Evolutionary conservation across 2,329 filamentous ascomycete species (phyloP).

Genomic region (Phaeosphaeria sp.): DNA sequence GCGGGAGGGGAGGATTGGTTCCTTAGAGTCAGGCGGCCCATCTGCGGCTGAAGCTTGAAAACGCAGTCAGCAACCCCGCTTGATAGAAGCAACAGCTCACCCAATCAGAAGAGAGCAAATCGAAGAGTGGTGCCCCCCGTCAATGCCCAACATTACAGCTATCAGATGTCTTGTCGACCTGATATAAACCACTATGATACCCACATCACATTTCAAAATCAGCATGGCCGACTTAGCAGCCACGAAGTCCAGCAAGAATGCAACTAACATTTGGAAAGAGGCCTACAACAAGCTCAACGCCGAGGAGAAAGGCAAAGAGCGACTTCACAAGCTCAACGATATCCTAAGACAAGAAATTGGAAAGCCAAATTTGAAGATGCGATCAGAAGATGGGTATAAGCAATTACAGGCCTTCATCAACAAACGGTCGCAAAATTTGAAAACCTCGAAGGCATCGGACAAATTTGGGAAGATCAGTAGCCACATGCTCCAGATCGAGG

Average conservation of each 20-base stretch:
- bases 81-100: neutral
- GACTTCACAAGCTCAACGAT: conserved; percentile 17
- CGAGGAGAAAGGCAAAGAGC: conserved; percentile 16
- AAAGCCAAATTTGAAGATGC: conserved; percentile 17
- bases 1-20: neutral
- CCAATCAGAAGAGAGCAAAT: neutral
- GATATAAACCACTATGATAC: too few relatives aligned
- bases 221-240: conserved; percentile 9
- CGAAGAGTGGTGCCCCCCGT: too few relatives aligned
- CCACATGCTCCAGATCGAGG: conserved; percentile 20
- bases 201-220: neutral
- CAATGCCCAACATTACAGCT: neutral
- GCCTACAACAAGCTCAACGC: conserved; percentile 18
- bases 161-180: too few relatives aligned
- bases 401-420: conserved; percentile 16
- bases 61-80: neutral
- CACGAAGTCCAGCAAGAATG: conserved; percentile 1
- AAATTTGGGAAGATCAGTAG: conserved; percentile 15
- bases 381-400: conserved; percentile 19
- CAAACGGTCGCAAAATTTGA: conserved; percentile 8
- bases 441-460: conserved; percentile 8
- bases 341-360: conserved; percentile 20
- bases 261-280: conserved; percentile 21
- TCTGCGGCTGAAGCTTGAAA: neutral
- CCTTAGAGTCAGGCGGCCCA: neutral